These are phyloP conservation scores for Cucurbita pepo DNA, from an alignment of 306 rosid species.

Conservation along the genomic window DNA sequence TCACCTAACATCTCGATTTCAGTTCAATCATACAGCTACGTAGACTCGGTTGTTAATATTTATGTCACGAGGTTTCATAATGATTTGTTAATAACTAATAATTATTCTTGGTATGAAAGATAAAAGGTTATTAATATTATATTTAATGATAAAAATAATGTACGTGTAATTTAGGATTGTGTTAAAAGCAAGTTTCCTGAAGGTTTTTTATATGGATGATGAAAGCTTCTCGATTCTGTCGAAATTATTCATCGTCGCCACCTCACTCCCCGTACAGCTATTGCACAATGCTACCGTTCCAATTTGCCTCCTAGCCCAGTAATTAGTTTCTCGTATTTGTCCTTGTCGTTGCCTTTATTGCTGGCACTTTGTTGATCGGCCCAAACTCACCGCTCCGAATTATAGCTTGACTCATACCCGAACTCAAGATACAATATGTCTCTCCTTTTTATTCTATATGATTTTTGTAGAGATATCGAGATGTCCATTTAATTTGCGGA, in stretches of 20 bases:
- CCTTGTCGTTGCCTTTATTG: too few species aligned
- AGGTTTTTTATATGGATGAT: too few species aligned
- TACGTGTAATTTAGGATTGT: too few species aligned
- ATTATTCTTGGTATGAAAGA: too few species aligned
- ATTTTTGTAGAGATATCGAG: neutral
- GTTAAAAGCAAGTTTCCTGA: too few species aligned
- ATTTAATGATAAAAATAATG: too few species aligned
- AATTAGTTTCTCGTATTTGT: too few species aligned
- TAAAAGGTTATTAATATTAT: too few species aligned
- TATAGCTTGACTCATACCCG: conserved; percentile 85
- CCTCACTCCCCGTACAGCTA: conserved; percentile 43
- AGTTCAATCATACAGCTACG: neutral
- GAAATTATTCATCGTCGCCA: conserved; percentile 19
- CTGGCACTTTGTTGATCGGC: conserved; percentile 23
- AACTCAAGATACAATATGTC: conserved; percentile 49
- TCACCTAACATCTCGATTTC: neutral
- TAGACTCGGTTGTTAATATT: neutral
- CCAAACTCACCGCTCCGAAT: conserved; percentile 58
- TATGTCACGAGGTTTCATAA: too few species aligned
- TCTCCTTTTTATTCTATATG: conserved; percentile 46
- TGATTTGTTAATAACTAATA: too few species aligned
- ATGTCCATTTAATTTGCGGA: neutral
- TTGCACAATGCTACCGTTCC: conserved; percentile 57
- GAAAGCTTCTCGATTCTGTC: neutral
- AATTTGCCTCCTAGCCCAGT: conserved; percentile 47